phyloP scores from a whole-genome alignment of 768 basidiomycete genomes.

The Boletus sp. region DNA sequence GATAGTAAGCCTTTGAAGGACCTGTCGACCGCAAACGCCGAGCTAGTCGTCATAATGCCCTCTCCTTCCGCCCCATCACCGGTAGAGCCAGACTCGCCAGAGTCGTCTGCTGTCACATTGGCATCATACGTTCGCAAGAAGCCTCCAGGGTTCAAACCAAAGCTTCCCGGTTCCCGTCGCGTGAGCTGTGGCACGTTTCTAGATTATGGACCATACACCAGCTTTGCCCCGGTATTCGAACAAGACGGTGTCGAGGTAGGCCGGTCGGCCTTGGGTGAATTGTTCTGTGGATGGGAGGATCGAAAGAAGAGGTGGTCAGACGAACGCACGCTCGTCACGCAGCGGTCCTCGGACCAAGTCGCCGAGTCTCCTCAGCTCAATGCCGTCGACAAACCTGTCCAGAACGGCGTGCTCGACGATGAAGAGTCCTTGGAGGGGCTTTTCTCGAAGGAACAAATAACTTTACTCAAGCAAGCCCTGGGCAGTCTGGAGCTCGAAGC shows the following conservation, averaged over 20 bases:
- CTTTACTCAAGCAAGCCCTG: slow-evolving; percentile 58
- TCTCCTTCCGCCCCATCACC: slow-evolving; percentile 42
- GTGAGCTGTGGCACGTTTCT: slow-evolving; percentile 68
- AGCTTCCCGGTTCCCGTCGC: slow-evolving; percentile 49
- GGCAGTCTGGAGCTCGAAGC: slow-evolving; percentile 63
- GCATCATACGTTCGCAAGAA: slow-evolving; percentile 54
- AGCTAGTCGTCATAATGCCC: slow-evolving; percentile 73
- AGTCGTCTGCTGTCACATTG: slow-evolving; percentile 42
- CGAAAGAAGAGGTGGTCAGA: slow-evolving; percentile 34
- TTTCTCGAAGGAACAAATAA: slow-evolving; percentile 54
- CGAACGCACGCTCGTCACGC: slow-evolving; percentile 13
- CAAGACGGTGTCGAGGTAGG: slow-evolving; percentile 76
- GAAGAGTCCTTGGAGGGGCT: slow-evolving; percentile 50
- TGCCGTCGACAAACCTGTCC: slow-evolving; percentile 7
- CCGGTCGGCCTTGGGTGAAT: slow-evolving; percentile 55
- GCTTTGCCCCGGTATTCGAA: slow-evolving; percentile 78
- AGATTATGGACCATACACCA: slow-evolving; percentile 73
- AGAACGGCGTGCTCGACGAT: slow-evolving; percentile 27
- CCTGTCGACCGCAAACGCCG: slow-evolving; percentile 64
- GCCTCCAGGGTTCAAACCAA: slow-evolving; percentile 39
- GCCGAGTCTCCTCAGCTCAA: slow-evolving; percentile 9
- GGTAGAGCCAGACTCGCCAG: slow-evolving; percentile 28
- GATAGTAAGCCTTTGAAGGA: slow-evolving; percentile 45
- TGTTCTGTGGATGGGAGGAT: slow-evolving; percentile 51
- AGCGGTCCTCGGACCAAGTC: not conserved